These are phyloP conservation scores for Penicillium bialowiezense DNA, from an alignment of 495 filamentous ascomycete species.

Conservation along the genomic window DNA sequence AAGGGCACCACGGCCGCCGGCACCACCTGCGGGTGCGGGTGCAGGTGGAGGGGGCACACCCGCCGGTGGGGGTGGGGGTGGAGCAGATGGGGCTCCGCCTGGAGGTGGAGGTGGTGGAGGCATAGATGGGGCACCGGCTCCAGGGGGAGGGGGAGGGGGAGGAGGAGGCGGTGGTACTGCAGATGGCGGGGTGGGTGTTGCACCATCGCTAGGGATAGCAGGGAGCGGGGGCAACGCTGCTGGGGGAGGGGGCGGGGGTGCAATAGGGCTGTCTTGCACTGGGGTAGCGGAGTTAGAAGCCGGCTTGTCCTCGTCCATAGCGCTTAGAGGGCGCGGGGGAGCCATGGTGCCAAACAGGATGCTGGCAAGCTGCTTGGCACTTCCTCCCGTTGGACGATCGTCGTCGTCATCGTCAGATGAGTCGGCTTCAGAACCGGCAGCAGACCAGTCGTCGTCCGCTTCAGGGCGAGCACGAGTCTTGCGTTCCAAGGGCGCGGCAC, in stretches of 20 bases:
- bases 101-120: slow-evolving; percentile 35
- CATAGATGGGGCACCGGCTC: slow-evolving; percentile 23
- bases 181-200: slow-evolving; percentile 30
- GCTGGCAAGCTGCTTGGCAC: slow-evolving; percentile 86
- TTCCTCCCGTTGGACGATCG: slow-evolving; percentile 70
- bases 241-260: slow-evolving; percentile 29
- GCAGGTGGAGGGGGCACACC: slow-evolving; percentile 28
- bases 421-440: slow-evolving; percentile 74
- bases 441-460: slow-evolving; percentile 86
- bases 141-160: slow-evolving; percentile 28
- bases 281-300: slow-evolving; percentile 39
- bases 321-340: slow-evolving; percentile 83
- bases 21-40: slow-evolving; percentile 35
- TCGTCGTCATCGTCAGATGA: slow-evolving; percentile 67
- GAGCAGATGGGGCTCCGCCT: slow-evolving; percentile 23
- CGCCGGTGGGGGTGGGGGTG: slow-evolving; percentile 41
- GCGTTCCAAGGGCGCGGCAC: slow-evolving; percentile 38
- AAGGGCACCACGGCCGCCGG: slow-evolving; percentile 57
- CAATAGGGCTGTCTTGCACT: slow-evolving; percentile 32
- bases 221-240: slow-evolving; percentile 30
- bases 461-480: slow-evolving; percentile 60
- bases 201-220: slow-evolving; percentile 30
- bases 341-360: slow-evolving; percentile 97
- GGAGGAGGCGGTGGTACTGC: slow-evolving; percentile 42
- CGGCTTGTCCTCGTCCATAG: slow-evolving; percentile 66